Base-by-base conservation (phyloP, 2,329 filamentous ascomycete species). In the Nigrograna mackinnonii region DNA sequence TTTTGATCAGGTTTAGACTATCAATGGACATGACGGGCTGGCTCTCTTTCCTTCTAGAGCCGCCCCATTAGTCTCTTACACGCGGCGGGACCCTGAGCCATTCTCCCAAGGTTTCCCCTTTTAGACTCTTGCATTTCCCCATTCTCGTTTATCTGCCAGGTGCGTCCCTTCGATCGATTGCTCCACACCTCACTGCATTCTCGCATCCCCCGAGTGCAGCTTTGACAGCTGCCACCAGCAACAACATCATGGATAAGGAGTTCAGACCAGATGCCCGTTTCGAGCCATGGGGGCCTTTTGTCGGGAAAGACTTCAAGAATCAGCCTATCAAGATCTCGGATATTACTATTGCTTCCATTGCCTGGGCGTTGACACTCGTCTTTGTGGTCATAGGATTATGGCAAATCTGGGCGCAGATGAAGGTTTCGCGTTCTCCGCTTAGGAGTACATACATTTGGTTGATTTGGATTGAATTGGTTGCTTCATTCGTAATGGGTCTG, bases 401-500 rank as follows among this genome's bases (percentile, higher is more conserved):
- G 41, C 52, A 61, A n/a, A 68, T 59, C 6, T 62, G 55, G 35
- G 31, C 14, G 37, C 64, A 55, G 52, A 67, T 41, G 35, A 60
- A 26, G 11, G 50, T 41, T 3, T 64, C 63, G 3, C 52, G 62
- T 12, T 52, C 51, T 42, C 49, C 64, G 6, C 22, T 63, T 18
- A 47, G 55, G 12, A 75, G 73, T 46, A 57, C 66, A 1, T 77
- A 77, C 44, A 63, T 78, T 0, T 72, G 70, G 63, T 70, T 78
- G 70, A 69, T 78, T 40, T 78, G 75, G 75, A 38, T 69, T 20
- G 75, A 78, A 50, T 62, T 77, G 3, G 2, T 64, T 1, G 70
- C 71, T 3, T 76, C 69, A 9, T 57, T 73, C 9, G 47, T 63
- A 6, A 77, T 78, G 58, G 68, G 64, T 5, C 45, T 74, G 18